phyloP scores from a whole-genome alignment of 164 flowering plant genomes.

The Amborella trichopoda region DNA sequence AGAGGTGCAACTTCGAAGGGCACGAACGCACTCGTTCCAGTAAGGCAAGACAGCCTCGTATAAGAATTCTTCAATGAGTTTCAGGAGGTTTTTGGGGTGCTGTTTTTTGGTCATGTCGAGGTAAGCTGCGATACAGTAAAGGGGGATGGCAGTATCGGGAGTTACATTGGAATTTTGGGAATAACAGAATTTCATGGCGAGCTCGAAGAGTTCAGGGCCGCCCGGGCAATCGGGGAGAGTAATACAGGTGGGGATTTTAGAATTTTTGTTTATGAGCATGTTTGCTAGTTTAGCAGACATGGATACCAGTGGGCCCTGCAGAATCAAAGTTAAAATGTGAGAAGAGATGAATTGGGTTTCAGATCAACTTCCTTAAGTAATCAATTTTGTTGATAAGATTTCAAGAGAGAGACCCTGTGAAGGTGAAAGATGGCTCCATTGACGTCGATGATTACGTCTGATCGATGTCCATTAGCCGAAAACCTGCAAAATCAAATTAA shows the following conservation, averaged over 20 bases:
- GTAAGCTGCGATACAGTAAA: constrained; percentile 40
- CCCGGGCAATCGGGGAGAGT: constrained; percentile 29
- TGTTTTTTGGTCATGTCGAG: constrained; percentile 58
- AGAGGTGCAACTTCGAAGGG: constrained; percentile 6
- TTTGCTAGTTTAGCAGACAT: constrained; percentile 38
- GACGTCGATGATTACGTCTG: too few relatives aligned
- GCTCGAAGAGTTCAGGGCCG: constrained; percentile 36
- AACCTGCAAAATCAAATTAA: too few relatives aligned
- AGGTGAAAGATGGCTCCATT: too few relatives aligned
- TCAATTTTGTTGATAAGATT: too few relatives aligned
- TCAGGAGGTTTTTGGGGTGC: constrained; percentile 37
- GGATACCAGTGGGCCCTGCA: constrained; percentile 37
- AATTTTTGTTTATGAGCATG: constrained; percentile 23
- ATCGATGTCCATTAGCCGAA: too few relatives aligned
- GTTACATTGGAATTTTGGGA: constrained; percentile 36
- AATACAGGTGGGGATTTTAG: constrained; percentile 15
- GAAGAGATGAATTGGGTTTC: too few relatives aligned
- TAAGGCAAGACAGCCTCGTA: constrained; percentile 26
- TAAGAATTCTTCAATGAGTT: constrained; percentile 27
- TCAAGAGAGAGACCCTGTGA: too few relatives aligned
- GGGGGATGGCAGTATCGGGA: constrained; percentile 36
- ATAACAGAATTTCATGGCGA: constrained; percentile 53
- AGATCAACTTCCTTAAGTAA: too few relatives aligned
- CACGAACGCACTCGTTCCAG: constrained; percentile 37
- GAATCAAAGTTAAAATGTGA: too few relatives aligned